Base-by-base conservation (phyloP, 129 eudicot genomes). In the Escallonia rubra region DNA sequence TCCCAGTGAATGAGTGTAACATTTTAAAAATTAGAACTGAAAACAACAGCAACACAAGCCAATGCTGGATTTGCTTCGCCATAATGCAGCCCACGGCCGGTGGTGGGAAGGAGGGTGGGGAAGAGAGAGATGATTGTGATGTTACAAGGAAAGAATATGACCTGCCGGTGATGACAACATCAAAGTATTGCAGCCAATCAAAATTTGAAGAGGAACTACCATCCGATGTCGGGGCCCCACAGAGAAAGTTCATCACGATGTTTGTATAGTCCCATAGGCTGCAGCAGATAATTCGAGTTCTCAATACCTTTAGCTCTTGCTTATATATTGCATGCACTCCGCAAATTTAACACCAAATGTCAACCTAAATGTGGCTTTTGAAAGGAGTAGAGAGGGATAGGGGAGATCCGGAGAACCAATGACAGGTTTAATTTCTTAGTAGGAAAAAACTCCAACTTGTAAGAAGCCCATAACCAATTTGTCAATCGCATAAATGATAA, bases 241-340 rank as follows among this genome's bases (percentile, higher is more conserved):
- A 93, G 14, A 93, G 90, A 72, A 93, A 93, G 76, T 84, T 93
- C 98, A 93, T 93, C 64, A 93, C 98, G 52, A 93, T 81, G 73
- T 93, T 89, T 67, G 98, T 89, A 67, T 93, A 93, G 69, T 93
- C 98, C 98, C 98, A 93, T 39, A 93, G 78, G 83, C 98, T 93
- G 96, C 85, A 89, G 41, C 58, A 77, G 14, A 83, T 65, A 50
- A 43, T 71, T 23, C 43, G 9, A 54, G n/a, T 23, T 10, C 38
- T 43, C 43, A 13, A n/a, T 54, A 10, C n/a, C 2, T 16, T 58
- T 58, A 58, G 9, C 63, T 59, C 7, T 23, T 23, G 34, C 34
- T 23, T 23, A 23, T 23, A 23, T 23, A 23, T 23, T 23, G 41
- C 52, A 14, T 51, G 44, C 7, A n/a, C 14, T 43, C 23, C 7